Conservation (phyloP, 306 rosid genomes). For the Quercus mongolica region DNA sequence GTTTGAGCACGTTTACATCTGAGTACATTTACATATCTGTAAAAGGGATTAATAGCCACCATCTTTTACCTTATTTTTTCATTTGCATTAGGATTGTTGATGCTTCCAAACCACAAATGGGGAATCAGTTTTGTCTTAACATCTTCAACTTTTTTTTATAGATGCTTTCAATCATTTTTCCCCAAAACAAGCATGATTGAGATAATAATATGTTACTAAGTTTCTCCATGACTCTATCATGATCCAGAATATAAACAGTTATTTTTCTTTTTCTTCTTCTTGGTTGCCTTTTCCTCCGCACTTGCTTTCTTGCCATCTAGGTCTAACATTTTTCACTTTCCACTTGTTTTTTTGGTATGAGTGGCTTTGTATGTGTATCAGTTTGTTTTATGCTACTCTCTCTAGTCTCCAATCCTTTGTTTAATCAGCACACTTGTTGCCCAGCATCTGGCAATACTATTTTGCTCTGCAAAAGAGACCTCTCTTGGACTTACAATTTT, state of each 20-base stretch:
- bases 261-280: no score
- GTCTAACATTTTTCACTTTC: neutral
- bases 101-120: neutral
- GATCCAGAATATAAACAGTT: no score
- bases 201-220: no score
- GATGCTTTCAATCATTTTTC: neutral
- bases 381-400: neutral
- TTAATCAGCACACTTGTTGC: neutral
- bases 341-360: neutral
- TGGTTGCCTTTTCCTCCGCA: no score
- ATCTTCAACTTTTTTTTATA: neutral
- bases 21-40: neutral
- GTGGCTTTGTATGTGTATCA: neutral
- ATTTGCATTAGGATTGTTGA: neutral
- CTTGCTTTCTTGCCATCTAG: neutral
- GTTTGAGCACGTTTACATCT: neutral
- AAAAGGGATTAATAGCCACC: neutral
- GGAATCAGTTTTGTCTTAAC: neutral
- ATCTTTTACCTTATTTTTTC: neutral
- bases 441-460: neutral
- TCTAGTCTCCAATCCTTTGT: neutral
- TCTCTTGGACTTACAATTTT: neutral
- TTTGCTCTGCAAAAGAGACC: neutral
- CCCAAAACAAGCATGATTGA: neutral
- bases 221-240: no score